phyloP scores from a whole-genome alignment of 73 alveolate genomes.

The Paramecium bursaria region DNA sequence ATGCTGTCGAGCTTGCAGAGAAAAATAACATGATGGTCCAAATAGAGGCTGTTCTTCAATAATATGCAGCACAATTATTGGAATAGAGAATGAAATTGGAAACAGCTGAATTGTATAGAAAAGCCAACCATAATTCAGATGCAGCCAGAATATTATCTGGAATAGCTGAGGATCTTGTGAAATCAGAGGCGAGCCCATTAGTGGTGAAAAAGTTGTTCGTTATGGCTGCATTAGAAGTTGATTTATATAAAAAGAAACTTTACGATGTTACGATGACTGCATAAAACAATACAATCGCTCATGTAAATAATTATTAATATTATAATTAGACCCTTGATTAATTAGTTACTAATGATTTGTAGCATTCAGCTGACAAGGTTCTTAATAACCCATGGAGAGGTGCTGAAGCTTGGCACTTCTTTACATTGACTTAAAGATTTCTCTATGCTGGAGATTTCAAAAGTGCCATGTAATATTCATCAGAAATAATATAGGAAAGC shows the following conservation, averaged over 20 bases:
- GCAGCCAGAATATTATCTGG: constrained; percentile 95
- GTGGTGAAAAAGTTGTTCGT: constrained; percentile 95
- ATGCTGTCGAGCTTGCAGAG: constrained; percentile 99
- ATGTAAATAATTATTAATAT: constrained; percentile 61
- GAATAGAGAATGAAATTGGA: constrained; percentile 98
- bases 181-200: constrained; percentile 93
- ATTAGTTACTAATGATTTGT: constrained; percentile 59
- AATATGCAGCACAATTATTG: constrained; percentile 96
- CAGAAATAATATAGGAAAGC: constrained; percentile 83
- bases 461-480: constrained; percentile 82
- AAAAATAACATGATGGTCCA: constrained; percentile 97
- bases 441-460: constrained; percentile 95
- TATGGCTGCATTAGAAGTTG: constrained; percentile 95
- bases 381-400: constrained; percentile 99
- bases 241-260: constrained; percentile 93
- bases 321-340: constrained; percentile 17
- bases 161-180: constrained; percentile 93
- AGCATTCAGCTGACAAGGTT: constrained; percentile 88
- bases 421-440: constrained; percentile 94
- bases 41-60: constrained; percentile 96
- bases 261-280: constrained; percentile 98
- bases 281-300: constrained; percentile 91
- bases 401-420: constrained; percentile 99
- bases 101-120: constrained; percentile 98
- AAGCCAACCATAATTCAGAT: constrained; percentile 99